A percentile compares a stretch with the other conserved stretches of the same genome.
These are phyloP conservation scores for Scytalidium sp. DNA, from an alignment of 2,329 filamentous ascomycete genomes.

Conservation along the genomic window DNA sequence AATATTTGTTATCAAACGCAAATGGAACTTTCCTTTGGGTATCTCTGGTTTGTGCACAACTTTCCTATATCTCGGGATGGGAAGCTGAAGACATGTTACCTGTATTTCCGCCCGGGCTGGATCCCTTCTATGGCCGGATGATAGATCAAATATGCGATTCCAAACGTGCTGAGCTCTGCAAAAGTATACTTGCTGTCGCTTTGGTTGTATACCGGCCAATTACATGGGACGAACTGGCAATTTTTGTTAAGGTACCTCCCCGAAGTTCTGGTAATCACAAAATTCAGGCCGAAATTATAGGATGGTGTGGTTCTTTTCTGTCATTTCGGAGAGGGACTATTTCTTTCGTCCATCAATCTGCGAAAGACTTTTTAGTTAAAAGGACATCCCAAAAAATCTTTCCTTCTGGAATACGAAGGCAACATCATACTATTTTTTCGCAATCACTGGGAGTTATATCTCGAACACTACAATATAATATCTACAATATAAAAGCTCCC, in stretches of 20 bases:
- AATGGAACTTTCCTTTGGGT: constrained; percentile 29
- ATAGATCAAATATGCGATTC: constrained; percentile 27
- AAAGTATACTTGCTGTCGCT: constrained; percentile 28
- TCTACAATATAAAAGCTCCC: constrained; percentile 27
- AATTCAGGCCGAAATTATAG: constrained; percentile 26
- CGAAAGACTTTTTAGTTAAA: constrained; percentile 31
- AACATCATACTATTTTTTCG: constrained; percentile 31
- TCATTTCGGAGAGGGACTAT: background rate
- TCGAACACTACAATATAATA: constrained; percentile 29
- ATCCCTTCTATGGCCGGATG: constrained; percentile 36
- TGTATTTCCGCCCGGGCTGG: constrained; percentile 27
- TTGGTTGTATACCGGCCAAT: constrained; percentile 34
- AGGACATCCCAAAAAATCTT: constrained; percentile 25
- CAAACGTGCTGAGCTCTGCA: constrained; percentile 28
- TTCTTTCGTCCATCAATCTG: background rate
- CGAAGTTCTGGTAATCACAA: constrained; percentile 10
- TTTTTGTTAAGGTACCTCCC: background rate
- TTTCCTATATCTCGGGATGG: constrained; percentile 14
- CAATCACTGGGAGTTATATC: constrained; percentile 31
- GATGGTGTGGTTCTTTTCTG: constrained; percentile 31
- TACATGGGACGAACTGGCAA: constrained; percentile 28
- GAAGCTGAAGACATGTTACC: constrained; percentile 14
- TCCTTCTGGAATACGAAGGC: constrained; percentile 17
- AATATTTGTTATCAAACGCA: constrained; percentile 16
- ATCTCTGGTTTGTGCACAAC: constrained; percentile 7